Percentiles rank a stretch among this genome's conserved stretches.
Conservation (phyloP, 2,329 filamentous ascomycete species). For the Claviceps sp. region DNA sequence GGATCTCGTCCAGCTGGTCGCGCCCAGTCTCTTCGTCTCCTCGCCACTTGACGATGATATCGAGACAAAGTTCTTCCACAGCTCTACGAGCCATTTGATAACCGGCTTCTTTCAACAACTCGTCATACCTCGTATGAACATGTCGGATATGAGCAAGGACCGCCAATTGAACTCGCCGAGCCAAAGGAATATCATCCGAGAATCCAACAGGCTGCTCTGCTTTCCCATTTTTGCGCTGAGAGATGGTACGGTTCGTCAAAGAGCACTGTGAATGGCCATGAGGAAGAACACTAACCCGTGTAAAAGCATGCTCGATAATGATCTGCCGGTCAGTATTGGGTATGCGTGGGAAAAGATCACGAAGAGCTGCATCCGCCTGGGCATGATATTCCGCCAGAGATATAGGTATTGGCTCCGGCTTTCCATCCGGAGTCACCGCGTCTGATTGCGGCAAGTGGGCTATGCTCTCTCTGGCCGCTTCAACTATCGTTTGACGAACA, state of each 20-base stretch:
- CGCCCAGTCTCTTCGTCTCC: slow-evolving; percentile 56
- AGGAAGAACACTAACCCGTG: slow-evolving; percentile 34
- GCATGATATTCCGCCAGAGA: slow-evolving; percentile 46
- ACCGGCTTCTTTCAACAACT: slow-evolving; percentile 41
- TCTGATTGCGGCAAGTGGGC: slow-evolving; percentile 13
- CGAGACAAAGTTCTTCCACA: slow-evolving; percentile 47
- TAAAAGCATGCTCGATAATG: slow-evolving; percentile 50
- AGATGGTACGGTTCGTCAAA: slow-evolving; percentile 6
- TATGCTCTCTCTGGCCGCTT: slow-evolving; percentile 31
- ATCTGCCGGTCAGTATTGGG: slow-evolving; percentile 49
- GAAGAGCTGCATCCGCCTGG: slow-evolving; percentile 48
- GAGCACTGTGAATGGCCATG: background rate
- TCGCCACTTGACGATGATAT: slow-evolving; percentile 58
- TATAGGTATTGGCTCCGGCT: slow-evolving; percentile 45
- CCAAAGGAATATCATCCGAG: slow-evolving; percentile 40
- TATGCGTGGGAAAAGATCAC: slow-evolving; percentile 52
- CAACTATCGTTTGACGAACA: slow-evolving; percentile 44
- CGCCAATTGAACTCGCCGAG: slow-evolving; percentile 50
- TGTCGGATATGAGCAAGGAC: slow-evolving; percentile 55
- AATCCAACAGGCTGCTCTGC: slow-evolving; percentile 45
- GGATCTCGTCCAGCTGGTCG: slow-evolving; percentile 53
- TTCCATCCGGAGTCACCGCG: slow-evolving; percentile 13
- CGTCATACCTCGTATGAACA: slow-evolving; percentile 52
- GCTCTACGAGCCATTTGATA: slow-evolving; percentile 48
- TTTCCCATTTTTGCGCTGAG: slow-evolving; percentile 35